phyloP scores from a whole-genome alignment of 2,329 filamentous ascomycete genomes.

The Fusarium metavorans region DNA sequence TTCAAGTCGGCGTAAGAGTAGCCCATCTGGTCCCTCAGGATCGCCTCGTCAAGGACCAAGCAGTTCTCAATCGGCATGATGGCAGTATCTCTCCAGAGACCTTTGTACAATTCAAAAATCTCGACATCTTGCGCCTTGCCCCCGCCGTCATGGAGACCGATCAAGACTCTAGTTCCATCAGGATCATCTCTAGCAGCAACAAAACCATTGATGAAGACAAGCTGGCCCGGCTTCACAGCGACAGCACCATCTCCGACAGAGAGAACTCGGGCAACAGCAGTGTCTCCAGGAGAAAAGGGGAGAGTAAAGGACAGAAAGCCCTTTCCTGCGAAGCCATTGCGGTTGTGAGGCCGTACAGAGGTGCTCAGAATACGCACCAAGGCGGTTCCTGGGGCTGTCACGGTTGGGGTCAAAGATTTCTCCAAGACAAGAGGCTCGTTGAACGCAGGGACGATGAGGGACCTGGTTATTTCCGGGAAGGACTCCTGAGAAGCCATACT shows the following conservation, averaged over 20 bases:
- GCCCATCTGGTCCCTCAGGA: slow-evolving; percentile 15
- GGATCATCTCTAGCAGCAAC: slow-evolving; percentile 22
- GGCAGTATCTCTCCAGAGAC: slow-evolving; percentile 27
- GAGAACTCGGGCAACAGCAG: slow-evolving; percentile 13
- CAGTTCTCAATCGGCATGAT: slow-evolving; percentile 16
- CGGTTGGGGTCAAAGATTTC: background rate
- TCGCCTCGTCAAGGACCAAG: slow-evolving; percentile 14
- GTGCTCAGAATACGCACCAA: slow-evolving; percentile 29
- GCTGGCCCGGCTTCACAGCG: slow-evolving; percentile 16
- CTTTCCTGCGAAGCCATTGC: slow-evolving; percentile 23
- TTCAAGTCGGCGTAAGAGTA: slow-evolving; percentile 29
- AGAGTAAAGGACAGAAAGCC: slow-evolving; percentile 5
- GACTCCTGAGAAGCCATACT: slow-evolving; percentile 2
- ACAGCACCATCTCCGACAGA: slow-evolving; percentile 22
- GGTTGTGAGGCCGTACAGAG: slow-evolving; percentile 22
- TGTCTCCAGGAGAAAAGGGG: slow-evolving; percentile 14
- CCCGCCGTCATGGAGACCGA: slow-evolving; percentile 22
- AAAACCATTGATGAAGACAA: slow-evolving; percentile 31
- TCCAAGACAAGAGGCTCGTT: slow-evolving; percentile 19
- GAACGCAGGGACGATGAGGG: slow-evolving; percentile 23
- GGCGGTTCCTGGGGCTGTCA: slow-evolving; percentile 5
- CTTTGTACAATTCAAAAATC: slow-evolving; percentile 26
- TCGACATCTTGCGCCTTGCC: slow-evolving; percentile 6
- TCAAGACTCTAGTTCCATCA: slow-evolving; percentile 6
- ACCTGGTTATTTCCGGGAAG: background rate